phyloP scores from a whole-genome alignment of 2,329 filamentous ascomycete genomes.

The Cyclaneusma minus region DNA sequence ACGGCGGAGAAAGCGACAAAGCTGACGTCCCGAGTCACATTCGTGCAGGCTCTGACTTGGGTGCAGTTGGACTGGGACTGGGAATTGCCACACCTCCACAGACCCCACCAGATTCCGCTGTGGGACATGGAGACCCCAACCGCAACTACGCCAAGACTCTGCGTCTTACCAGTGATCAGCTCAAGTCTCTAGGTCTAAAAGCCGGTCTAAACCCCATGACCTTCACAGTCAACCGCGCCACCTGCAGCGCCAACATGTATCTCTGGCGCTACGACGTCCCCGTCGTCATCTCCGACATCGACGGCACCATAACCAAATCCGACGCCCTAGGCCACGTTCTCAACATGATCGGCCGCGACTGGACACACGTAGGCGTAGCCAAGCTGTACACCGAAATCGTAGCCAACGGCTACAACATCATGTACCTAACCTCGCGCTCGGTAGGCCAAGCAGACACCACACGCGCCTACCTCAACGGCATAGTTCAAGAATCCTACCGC shows the following conservation, averaged over 20 bases:
- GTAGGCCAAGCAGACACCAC: slow-evolving; percentile 90
- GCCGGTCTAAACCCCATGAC: slow-evolving; percentile 84
- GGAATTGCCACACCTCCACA: slow-evolving; percentile 48
- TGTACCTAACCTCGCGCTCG: slow-evolving; percentile 89
- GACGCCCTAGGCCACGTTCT: slow-evolving; percentile 87
- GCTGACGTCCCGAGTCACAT: slow-evolving; percentile 35
- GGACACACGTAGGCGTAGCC: slow-evolving; percentile 92
- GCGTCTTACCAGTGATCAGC: slow-evolving; percentile 83
- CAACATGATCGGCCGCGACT: slow-evolving; percentile 93
- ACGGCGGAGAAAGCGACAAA: slow-evolving; percentile 51
- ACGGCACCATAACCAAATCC: slow-evolving; percentile 97
- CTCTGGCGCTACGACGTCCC: slow-evolving; percentile 84
- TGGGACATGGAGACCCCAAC: slow-evolving; percentile 47
- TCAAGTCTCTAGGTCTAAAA: slow-evolving; percentile 71
- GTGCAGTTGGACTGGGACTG: slow-evolving; percentile 23
- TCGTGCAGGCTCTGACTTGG: slow-evolving; percentile 47
- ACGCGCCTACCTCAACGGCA: slow-evolving; percentile 74
- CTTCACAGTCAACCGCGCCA: slow-evolving; percentile 91
- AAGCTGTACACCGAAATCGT: slow-evolving; percentile 95
- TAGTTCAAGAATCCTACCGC: slow-evolving; percentile 73
- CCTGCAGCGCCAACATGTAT: slow-evolving; percentile 84
- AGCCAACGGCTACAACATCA: slow-evolving; percentile 94
- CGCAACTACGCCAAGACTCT: slow-evolving; percentile 94
- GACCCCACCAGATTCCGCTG: slow-evolving; percentile 51
- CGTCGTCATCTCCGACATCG: slow-evolving; percentile 96